These are phyloP conservation scores for Yamadazyma dendronema DNA, from an alignment of 1,139 yeast species.

Conservation along the genomic window DNA sequence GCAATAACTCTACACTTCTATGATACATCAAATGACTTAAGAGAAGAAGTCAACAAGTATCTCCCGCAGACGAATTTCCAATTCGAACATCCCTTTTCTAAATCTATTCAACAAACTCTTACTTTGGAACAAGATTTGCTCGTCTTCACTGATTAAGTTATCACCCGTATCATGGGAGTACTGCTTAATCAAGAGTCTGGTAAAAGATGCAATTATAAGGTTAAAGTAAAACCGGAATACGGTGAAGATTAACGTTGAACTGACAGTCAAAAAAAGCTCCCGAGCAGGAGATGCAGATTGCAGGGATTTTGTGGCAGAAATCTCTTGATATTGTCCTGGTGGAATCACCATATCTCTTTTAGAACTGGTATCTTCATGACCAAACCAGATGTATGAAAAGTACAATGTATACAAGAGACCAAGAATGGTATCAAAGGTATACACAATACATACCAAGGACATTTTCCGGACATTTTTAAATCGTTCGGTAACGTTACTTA, in stretches of 20 bases:
- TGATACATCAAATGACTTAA: no score
- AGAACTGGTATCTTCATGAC: conserved; percentile 33
- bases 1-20: no score
- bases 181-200: conserved; percentile 43
- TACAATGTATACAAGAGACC: conserved; percentile 70
- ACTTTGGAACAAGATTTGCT: conserved; percentile 23
- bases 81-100: conserved; percentile 22
- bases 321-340: conserved; percentile 2
- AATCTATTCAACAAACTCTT: conserved; percentile 23
- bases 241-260: conserved; percentile 54
- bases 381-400: conserved; percentile 77
- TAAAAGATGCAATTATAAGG: conserved; percentile 60
- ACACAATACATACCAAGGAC: conserved; percentile 63
- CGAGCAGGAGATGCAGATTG: conserved; percentile 70
- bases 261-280: conserved; percentile 67
- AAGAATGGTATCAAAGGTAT: conserved; percentile 62
- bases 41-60: conserved; percentile 23
- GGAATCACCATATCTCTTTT: conserved; percentile 4
- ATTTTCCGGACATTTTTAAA: conserved; percentile 39
- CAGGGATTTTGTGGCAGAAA: conserved; percentile 19
- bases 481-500: conserved; percentile 37
- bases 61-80: conserved; percentile 34
- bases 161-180: conserved; percentile 19
- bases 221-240: conserved; percentile 64
- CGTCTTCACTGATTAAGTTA: conserved; percentile 25